phyloP scores from a whole-genome alignment of 305 asterid species.

The Solanum hybrid region DNA sequence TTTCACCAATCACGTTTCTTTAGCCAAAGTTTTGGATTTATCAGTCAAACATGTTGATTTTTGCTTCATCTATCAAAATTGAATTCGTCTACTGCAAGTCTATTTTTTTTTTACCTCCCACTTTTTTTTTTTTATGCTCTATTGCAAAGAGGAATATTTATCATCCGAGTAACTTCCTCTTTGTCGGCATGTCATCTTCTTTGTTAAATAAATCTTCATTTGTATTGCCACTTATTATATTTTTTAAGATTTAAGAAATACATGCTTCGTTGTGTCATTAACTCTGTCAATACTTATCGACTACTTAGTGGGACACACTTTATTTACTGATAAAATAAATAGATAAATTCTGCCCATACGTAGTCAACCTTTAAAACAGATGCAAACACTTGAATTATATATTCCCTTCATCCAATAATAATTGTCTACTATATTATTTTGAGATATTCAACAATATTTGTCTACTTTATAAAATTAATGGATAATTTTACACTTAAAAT shows the following conservation, averaged over 20 bases:
- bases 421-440: no score
- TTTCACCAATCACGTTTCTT: not conserved
- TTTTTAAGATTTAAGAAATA: not conserved
- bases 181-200: no score
- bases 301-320: not conserved
- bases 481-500: no score
- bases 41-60: not conserved
- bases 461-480: no score
- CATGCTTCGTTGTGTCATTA: not conserved
- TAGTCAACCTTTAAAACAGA: not conserved
- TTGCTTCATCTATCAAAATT: not conserved
- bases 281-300: not conserved
- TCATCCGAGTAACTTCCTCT: no score
- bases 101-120: no score
- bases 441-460: no score
- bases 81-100: not conserved
- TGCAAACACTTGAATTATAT: not conserved
- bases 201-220: no score
- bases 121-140: no score
- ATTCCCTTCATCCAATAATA: no score
- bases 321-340: not conserved
- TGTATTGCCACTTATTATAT: no score
- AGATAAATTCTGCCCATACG: not conserved
- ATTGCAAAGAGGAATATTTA: no score
- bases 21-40: not conserved